Conservation (phyloP, 305 asterid genomes). For the Plantago coronopus region DNA sequence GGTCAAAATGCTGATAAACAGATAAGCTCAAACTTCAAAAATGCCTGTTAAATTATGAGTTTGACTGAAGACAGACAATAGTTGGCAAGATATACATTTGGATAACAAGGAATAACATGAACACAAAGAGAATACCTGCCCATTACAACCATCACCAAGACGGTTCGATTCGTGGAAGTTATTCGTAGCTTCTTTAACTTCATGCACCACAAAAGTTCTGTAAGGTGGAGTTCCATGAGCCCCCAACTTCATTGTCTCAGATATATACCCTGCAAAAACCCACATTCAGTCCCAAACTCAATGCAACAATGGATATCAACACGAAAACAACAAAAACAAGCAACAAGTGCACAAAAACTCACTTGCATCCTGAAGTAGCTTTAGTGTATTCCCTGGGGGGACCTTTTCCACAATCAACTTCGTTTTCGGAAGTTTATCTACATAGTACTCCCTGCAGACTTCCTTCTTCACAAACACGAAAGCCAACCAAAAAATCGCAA, state of each 20-base stretch:
- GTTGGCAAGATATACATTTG: not conserved
- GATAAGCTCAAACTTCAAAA: no score
- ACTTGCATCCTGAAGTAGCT: conserved; percentile 93
- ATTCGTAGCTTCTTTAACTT: conserved; percentile 77
- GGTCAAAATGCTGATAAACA: no score
- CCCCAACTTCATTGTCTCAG: conserved; percentile 78
- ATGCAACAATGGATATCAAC: not conserved
- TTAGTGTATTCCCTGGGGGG: conserved; percentile 58
- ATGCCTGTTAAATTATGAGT: no score
- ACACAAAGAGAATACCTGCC: conserved; percentile 44
- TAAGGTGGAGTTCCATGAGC: conserved; percentile 65
- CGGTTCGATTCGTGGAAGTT: conserved; percentile 51
- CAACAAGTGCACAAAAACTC: conserved; percentile 20
- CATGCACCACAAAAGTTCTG: conserved; percentile 65
- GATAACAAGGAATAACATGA: not conserved
- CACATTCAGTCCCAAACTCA: conserved; percentile 9
- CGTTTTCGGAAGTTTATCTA: conserved; percentile 33
- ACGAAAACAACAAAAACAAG: not conserved
- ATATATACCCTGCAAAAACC: conserved; percentile 56
- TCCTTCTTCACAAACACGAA: conserved; percentile 46
- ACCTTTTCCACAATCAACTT: conserved; percentile 48
- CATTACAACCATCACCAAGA: conserved; percentile 59
- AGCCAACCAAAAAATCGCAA: conserved; percentile 42
- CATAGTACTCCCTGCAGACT: conserved; percentile 27
- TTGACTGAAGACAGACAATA: no score